Evolutionary conservation across 1,284 basidiomycete species (phyloP), one percentile per base, ranked within the genome.

Genomic region (Moesziomyces sp.): DNA sequence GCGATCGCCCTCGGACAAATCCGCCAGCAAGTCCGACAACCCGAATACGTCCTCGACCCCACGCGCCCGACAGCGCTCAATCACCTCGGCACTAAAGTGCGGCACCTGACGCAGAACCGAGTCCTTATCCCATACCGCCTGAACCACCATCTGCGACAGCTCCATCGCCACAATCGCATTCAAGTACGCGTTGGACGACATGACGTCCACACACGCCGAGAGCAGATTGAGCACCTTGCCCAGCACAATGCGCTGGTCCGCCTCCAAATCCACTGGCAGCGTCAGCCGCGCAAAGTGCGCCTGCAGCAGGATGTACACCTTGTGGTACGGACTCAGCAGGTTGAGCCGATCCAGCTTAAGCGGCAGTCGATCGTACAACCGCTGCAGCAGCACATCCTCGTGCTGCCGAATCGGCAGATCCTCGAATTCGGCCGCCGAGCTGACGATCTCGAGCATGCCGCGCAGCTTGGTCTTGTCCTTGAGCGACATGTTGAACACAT

Each of bases 391-490:
- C 9, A 75, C 62, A 48, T 84, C 82, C 49, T 84, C 82, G 55
- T 84, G 81, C 52, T 95, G 91, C 26, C 96, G 91, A 74, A 99
- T 97, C 3, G 96, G 94, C 16, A 72, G 16, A 10, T 88, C 88
- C 85, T 99, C 96, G 83, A 98, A 99, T 85, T 99, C 97, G 52
- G 94, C 92, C 0, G 96, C 96, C 0, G 94, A 96, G 0, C 93
- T 92, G 8, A 99, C 92, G 56, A 99, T 96, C 86, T 99, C 95
- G 40, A 99, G 88, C 24, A 99, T 86, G 46, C 96, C 96, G 86
- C 97, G 95, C 83, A 99, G 89, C 86, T 98, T 99, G n/a, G 96
- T 99, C 46, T 91, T 90, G 82, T 96, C 94, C 84, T 96, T 97
- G 71, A 99, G 87, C 11, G 96, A 99, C 60, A 96, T 88, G 30